A percentile compares a stretch with the other conserved stretches of the same genome.
Evolutionary conservation across 352 stramenopile species (phyloP).

Genomic region (Phytophthora meadii): DNA sequence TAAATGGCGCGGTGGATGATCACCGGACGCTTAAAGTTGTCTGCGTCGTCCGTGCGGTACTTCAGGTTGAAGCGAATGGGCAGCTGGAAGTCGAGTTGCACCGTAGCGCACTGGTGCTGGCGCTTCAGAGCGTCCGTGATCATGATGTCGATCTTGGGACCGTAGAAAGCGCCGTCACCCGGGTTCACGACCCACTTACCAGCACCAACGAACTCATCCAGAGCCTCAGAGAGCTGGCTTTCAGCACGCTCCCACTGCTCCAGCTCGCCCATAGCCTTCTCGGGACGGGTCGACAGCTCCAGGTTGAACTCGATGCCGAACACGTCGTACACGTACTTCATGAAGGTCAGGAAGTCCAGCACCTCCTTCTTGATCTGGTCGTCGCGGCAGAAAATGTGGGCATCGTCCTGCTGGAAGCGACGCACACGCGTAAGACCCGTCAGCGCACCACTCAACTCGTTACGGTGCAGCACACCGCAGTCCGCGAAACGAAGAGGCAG

Average conservation of each 20-base stretch:
- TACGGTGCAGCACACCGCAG: constrained; percentile 98
- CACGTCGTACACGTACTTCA: constrained; percentile 98
- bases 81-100: constrained; percentile 99
- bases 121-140: constrained; percentile 96
- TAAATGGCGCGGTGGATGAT: constrained; percentile 99
- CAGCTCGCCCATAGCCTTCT: constrained; percentile 96
- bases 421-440: constrained; percentile 97
- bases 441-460: constrained; percentile 96
- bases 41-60: constrained; percentile 83
- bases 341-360: constrained; percentile 94
- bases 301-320: constrained; percentile 99
- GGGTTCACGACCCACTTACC: constrained; percentile 97
- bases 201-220: constrained; percentile 95
- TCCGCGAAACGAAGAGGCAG: constrained; percentile 97
- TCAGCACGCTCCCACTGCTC: constrained; percentile 92
- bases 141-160: constrained; percentile 99
- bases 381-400: constrained; percentile 98
- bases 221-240: constrained; percentile 84
- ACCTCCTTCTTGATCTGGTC: constrained; percentile 94
- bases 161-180: constrained; percentile 99
- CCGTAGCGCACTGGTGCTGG: constrained; percentile 97
- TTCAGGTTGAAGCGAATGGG: constrained; percentile 98
- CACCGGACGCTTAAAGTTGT: constrained; percentile 92
- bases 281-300: constrained; percentile 96
- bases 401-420: constrained; percentile 98